Evolutionary conservation across 2,329 filamentous ascomycete species (phyloP).

Genomic region (Claviceps maximensis): DNA sequence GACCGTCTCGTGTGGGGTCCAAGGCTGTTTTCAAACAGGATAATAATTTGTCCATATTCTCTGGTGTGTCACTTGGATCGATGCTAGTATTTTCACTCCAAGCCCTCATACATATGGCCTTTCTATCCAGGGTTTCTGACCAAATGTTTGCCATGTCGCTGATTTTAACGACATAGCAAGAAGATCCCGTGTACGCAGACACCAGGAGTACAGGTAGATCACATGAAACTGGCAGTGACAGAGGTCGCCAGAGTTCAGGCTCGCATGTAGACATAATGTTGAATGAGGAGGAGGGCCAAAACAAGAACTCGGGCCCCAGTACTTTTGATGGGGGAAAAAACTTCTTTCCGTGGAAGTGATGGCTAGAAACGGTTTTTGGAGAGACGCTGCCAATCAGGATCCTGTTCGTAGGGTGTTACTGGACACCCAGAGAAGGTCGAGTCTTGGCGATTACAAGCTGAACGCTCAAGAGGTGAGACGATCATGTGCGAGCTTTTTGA

Average conservation of each 20-base stretch:
- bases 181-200: conserved; percentile 39
- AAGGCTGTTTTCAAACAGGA: conserved; percentile 44
- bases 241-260: conserved; percentile 29
- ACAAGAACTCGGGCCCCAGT: neutral
- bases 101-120: conserved; percentile 49
- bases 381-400: neutral
- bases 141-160: conserved; percentile 66
- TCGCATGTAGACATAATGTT: conserved; percentile 15
- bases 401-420: neutral
- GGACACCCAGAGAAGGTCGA: conserved; percentile 3
- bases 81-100: conserved; percentile 54
- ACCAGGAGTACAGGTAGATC: conserved; percentile 49
- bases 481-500: neutral
- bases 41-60: conserved; percentile 55
- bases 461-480: neutral
- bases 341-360: neutral
- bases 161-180: conserved; percentile 51
- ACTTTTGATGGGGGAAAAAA: neutral
- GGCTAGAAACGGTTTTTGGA: neutral
- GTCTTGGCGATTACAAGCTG: conserved; percentile 9
- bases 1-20: conserved; percentile 30
- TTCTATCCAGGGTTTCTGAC: conserved; percentile 49
- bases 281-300: neutral
- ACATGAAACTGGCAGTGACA: conserved; percentile 18
- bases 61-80: conserved; percentile 54